Base-by-base conservation (phyloP, 1,284 basidiomycete genomes). In the Microbotryum saponariae region DNA sequence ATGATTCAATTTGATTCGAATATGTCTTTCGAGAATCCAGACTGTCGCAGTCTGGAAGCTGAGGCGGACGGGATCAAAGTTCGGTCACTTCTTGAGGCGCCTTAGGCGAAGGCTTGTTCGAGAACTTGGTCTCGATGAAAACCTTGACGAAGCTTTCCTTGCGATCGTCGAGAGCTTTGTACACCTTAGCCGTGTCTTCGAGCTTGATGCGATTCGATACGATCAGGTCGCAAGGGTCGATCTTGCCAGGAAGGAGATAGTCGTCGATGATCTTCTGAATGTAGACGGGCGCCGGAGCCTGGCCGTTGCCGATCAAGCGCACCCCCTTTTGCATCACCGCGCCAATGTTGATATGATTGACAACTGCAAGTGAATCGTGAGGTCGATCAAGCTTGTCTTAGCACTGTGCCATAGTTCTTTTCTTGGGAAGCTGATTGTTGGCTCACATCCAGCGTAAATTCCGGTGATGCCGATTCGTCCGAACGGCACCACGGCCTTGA, bases 311-410 rank as follows among this genome's bases (percentile, higher is more conserved):
- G 52, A 69, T 67, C 23, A 66, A 21, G 21, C 63, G 45, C 33
- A 74, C 65, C 18, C 76, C 76, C 74, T 86, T 87, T 78, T 89
- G 86, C 87, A 89, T 89, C 53, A 89, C 71, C 0, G 86, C 84
- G 4, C 85, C 85, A 53, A 87, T 81, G 73, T 87, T 85, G 75
- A 89, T 82, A 47, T 58, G 58, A 53, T 69, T 69, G 37, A 83
- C 82, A 73, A 80, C 55, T 56, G 31, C 49, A 55, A 61, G 2
- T 25, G 25, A 25, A 31, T 18, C 7, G 31, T 27, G 3, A 27
- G 25, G 25, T 25, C 25, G 27, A 27, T 6, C 3, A 3, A 27
- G 27, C 27, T 27, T 3, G 27, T 25, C 25, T 25, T 25, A 27
- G 27, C 27, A 27, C 27, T 27, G 6, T 27, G 27, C 27, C 6